Percentiles rank a stretch among this genome's conserved stretches.
Conservation (phyloP, 2,329 filamentous ascomycete species). For the Hypoxylon sp. region DNA sequence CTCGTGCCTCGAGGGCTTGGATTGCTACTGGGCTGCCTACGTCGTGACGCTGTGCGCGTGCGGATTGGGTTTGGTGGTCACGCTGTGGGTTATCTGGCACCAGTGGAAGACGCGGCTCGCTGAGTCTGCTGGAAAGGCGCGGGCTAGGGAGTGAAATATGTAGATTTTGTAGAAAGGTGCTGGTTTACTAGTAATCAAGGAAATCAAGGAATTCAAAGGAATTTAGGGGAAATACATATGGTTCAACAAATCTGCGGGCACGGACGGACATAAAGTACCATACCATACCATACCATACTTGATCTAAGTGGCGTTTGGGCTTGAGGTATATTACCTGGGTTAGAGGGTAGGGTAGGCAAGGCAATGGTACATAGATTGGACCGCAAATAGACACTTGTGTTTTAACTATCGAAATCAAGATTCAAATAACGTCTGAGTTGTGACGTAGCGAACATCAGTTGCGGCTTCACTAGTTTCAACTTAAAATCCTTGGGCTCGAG, state of each 20-base stretch:
- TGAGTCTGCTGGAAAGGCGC: slow-evolving; percentile 42
- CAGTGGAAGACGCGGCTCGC: slow-evolving; percentile 62
- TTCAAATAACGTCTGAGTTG: slow-evolving; percentile 4
- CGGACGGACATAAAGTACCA: slow-evolving; percentile 9
- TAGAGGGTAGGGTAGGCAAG: not conserved
- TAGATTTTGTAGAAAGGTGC: slow-evolving; percentile 2
- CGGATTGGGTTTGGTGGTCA: slow-evolving; percentile 76
- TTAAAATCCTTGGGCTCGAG: not conserved
- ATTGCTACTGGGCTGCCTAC: slow-evolving; percentile 87
- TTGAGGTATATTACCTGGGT: not conserved
- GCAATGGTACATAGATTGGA: slow-evolving; percentile 17
- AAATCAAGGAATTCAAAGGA: too few species aligned
- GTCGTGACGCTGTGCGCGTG: slow-evolving; percentile 82
- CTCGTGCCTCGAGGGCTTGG: slow-evolving; percentile 81
- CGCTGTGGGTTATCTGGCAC: slow-evolving; percentile 77
- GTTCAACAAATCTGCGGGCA: slow-evolving; percentile 1
- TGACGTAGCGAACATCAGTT: not conserved
- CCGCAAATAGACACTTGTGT: slow-evolving; percentile 25
- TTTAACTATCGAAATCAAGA: slow-evolving; percentile 14
- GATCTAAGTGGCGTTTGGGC: slow-evolving; percentile 15
- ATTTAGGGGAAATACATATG: slow-evolving; percentile 3
- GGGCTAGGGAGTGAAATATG: slow-evolving; percentile 44
- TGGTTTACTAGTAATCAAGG: not conserved
- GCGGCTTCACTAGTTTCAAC: not conserved
- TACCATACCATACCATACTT: slow-evolving; percentile 3